These are phyloP conservation scores for Globisporangium cystogenes DNA, from an alignment of 352 stramenopile species.

Conservation along the genomic window DNA sequence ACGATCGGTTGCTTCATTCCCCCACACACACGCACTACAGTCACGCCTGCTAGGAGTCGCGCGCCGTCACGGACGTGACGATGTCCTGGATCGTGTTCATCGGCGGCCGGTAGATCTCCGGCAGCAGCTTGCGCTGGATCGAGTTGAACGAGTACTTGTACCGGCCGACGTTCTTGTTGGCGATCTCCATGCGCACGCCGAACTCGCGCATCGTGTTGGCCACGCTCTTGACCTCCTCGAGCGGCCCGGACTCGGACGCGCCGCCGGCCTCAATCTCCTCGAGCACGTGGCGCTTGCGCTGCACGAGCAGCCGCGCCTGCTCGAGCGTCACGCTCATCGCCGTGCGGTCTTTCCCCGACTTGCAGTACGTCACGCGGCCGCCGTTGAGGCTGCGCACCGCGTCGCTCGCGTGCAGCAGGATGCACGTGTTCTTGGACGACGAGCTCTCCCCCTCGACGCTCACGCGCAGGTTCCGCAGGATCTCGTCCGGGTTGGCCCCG, in stretches of 20 bases:
- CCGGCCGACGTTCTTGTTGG: slow-evolving; percentile 96
- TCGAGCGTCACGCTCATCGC: slow-evolving; percentile 97
- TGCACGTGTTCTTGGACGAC: slow-evolving; percentile 82
- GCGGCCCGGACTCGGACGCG: slow-evolving; percentile 35
- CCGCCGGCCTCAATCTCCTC: slow-evolving; percentile 60
- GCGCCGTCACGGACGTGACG: slow-evolving; percentile 85
- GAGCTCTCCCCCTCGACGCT: slow-evolving; percentile 74
- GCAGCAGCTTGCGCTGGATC: slow-evolving; percentile 94
- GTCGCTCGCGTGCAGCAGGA: slow-evolving; percentile 78
- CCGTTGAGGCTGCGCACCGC: slow-evolving; percentile 89
- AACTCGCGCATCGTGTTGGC: slow-evolving; percentile 90
- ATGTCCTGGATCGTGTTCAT: slow-evolving; percentile 90
- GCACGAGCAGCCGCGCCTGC: slow-evolving; percentile 86
- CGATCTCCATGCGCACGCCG: slow-evolving; percentile 93
- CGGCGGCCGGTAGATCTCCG: slow-evolving; percentile 88
- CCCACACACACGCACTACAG: not conserved
- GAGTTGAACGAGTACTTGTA: slow-evolving; percentile 97
- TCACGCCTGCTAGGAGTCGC: slow-evolving; percentile 55
- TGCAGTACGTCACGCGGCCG: slow-evolving; percentile 95
- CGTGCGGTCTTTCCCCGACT: slow-evolving; percentile 97
- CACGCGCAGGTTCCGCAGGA: slow-evolving; percentile 52
- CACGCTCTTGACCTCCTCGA: slow-evolving; percentile 73
- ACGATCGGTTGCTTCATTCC: not conserved
- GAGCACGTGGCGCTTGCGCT: slow-evolving; percentile 66
- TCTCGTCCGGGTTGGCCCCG: slow-evolving; percentile 59